phyloP scores from a whole-genome alignment of 2,329 filamentous ascomycete genomes.

The Coniochaeta ligniaria region DNA sequence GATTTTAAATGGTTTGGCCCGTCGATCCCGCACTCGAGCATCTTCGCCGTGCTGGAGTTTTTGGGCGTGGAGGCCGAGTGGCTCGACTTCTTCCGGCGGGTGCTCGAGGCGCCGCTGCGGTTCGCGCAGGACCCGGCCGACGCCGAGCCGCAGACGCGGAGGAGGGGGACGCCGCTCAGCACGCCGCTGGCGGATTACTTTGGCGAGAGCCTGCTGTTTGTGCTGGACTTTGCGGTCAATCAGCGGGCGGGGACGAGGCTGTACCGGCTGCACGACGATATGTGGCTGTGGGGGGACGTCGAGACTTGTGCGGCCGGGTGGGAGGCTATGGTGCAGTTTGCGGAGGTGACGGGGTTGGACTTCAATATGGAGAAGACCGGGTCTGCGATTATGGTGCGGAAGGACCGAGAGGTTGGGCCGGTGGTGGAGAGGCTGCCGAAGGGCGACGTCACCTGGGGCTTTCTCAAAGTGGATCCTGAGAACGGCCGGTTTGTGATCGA shows the following conservation, averaged over 20 bases:
- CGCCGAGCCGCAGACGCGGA: slow-evolving; percentile 31
- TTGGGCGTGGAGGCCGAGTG: slow-evolving; percentile 44
- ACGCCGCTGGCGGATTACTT: slow-evolving; percentile 48
- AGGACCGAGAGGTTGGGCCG: slow-evolving; percentile 10
- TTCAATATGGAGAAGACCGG: slow-evolving; percentile 48
- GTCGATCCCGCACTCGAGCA: slow-evolving; percentile 45
- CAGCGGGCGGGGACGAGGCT: slow-evolving; percentile 43
- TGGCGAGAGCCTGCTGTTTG: slow-evolving; percentile 52
- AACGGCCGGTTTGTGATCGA: slow-evolving; percentile 53
- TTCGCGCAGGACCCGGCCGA: slow-evolving; percentile 42
- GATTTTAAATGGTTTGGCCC: slow-evolving; percentile 54
- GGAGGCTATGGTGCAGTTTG: slow-evolving; percentile 49
- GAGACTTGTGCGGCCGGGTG: slow-evolving; percentile 48
- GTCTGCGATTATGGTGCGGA: slow-evolving; percentile 28
- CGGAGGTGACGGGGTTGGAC: slow-evolving; percentile 44
- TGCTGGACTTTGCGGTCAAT: slow-evolving; percentile 56
- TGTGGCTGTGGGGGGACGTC: slow-evolving; percentile 51
- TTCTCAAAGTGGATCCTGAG: slow-evolving; percentile 45
- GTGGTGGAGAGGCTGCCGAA: slow-evolving; percentile 26
- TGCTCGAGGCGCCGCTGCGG: slow-evolving; percentile 43
- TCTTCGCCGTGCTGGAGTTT: slow-evolving; percentile 45
- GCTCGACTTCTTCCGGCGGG: slow-evolving; percentile 46
- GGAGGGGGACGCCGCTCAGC: slow-evolving; percentile 47
- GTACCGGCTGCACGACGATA: slow-evolving; percentile 56
- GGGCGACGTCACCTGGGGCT: slow-evolving; percentile 46